These are phyloP conservation scores for Gloeopeniophorella convolvens DNA, from an alignment of 768 basidiomycete species.

Conservation along the genomic window DNA sequence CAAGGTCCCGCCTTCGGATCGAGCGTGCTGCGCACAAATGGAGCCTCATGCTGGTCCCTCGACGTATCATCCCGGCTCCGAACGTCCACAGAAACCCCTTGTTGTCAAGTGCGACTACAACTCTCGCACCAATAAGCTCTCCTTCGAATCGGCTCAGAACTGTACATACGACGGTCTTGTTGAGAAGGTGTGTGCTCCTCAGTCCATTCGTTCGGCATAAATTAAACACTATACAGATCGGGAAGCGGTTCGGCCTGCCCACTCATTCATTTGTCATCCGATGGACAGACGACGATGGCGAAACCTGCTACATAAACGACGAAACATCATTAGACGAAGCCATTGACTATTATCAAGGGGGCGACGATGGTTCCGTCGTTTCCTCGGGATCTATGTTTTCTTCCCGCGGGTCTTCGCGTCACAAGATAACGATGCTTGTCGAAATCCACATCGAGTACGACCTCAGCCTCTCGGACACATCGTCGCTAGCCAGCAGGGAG, in stretches of 20 bases:
- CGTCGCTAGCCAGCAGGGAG: slow-evolving; percentile 72
- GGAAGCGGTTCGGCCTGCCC: slow-evolving; percentile 74
- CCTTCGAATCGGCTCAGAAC: slow-evolving; percentile 70
- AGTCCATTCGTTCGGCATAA: slow-evolving; percentile 9
- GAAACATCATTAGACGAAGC: slow-evolving; percentile 81
- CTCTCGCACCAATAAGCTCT: slow-evolving; percentile 65
- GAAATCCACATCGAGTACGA: slow-evolving; percentile 83
- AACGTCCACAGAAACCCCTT: slow-evolving; percentile 61
- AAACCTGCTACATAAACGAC: slow-evolving; percentile 57
- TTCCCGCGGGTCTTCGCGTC: slow-evolving; percentile 50
- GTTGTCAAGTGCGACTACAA: slow-evolving; percentile 83
- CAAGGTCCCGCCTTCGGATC: too few species aligned
- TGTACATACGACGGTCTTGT: slow-evolving; percentile 73
- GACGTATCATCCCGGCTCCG: background rate
- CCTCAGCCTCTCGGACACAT: slow-evolving; percentile 83
- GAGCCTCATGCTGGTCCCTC: background rate
- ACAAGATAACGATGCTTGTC: slow-evolving; percentile 72
- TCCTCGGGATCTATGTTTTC: slow-evolving; percentile 72
- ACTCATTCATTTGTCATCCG: slow-evolving; percentile 64
- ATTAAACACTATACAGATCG: slow-evolving; percentile 46
- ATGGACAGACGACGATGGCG: slow-evolving; percentile 87
- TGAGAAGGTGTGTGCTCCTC: slow-evolving; percentile 45
- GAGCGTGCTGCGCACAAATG: slow-evolving; percentile 11
- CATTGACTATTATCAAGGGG: slow-evolving; percentile 76
- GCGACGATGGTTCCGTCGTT: slow-evolving; percentile 63